phyloP scores from a whole-genome alignment of 345 rosid genomes.

The Salix brachista region DNA sequence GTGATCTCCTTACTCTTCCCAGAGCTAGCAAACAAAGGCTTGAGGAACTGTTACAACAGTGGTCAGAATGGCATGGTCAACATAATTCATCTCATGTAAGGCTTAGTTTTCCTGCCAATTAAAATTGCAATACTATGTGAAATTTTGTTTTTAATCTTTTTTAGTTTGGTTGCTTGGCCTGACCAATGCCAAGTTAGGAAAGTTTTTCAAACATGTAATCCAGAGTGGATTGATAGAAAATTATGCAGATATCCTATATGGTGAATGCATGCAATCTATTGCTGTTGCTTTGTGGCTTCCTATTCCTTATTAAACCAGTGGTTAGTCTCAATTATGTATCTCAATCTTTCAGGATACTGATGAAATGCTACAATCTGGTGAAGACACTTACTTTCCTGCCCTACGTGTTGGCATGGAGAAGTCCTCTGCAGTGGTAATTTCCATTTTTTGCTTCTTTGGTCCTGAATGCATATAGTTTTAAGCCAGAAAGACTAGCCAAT shows the following conservation, averaged over 20 bases:
- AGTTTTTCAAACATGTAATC: neutral
- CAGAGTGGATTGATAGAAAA: neutral
- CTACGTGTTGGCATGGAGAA: conserved; percentile 57
- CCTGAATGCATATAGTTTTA: conserved; percentile 3
- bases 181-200: neutral
- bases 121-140: neutral
- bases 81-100: conserved; percentile 47
- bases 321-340: conserved; percentile 12
- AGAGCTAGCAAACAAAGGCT: conserved; percentile 88
- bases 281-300: neutral
- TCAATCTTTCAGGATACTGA: conserved; percentile 51
- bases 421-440: conserved; percentile 70
- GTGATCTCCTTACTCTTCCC: conserved; percentile 20
- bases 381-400: conserved; percentile 84
- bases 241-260: neutral
- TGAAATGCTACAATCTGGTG: conserved; percentile 71
- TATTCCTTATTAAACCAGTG: neutral
- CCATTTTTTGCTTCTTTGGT: neutral
- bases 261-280: neutral
- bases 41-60: conserved; percentile 70
- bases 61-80: conserved; percentile 94
- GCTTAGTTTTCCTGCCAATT: neutral
- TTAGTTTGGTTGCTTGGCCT: neutral
- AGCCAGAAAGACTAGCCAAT: neutral
- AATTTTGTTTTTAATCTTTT: neutral